Evolutionary conservation across 2,329 filamentous ascomycete genomes (phyloP), one percentile per base, ranked within the genome.

Genomic region (Boeremia exigua): DNA sequence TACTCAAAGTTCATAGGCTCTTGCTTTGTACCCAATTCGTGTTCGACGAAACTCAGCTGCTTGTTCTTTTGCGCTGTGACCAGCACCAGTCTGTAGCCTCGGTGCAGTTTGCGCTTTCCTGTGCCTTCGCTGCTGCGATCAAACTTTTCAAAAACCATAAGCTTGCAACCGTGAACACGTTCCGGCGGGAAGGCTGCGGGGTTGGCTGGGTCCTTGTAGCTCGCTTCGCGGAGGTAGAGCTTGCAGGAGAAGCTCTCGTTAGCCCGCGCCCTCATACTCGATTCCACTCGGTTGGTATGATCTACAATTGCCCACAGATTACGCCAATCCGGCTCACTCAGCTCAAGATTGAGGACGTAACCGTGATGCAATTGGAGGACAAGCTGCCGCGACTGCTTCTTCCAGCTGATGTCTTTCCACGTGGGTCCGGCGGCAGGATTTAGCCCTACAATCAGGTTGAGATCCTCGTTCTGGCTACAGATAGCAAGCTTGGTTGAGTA

Each of bases 341-440:
- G 87, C 60, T 89, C 86, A 15, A 95, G 78, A 17, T 84, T 84
- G 37, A 96, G 77, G 54, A 88, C 79, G 68, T 95, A 94, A 0
- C 90, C 90, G 61, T 91, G 86, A 0, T 90, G 89, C 15, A 96
- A 77, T 57, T 84, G 85, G 33, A 96, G 74, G 17, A 87, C 85
- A 53, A 96, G 81, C 0, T 84, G 82, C 57, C 82, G 84, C 6
- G 82, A 81, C 43, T 89, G 87, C 15, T 87, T 82, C 54, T 88
- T 88, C 92, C 92, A 96, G 37, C 86, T 83, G 5, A 96, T 84
- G 70, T 95, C 89, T 6, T 91, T 86, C 92, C 92, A 96, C 0
- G 85, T 88, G 1, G 90, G 85, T 0, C 90, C 90, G 6, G 81
- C 78, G 61, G 84, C 86, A 64, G 87, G 87, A 67, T 87, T 87